Evolutionary conservation across 2,329 filamentous ascomycete species (phyloP).

Genomic region (Ophidiomyces ophidiicola): DNA sequence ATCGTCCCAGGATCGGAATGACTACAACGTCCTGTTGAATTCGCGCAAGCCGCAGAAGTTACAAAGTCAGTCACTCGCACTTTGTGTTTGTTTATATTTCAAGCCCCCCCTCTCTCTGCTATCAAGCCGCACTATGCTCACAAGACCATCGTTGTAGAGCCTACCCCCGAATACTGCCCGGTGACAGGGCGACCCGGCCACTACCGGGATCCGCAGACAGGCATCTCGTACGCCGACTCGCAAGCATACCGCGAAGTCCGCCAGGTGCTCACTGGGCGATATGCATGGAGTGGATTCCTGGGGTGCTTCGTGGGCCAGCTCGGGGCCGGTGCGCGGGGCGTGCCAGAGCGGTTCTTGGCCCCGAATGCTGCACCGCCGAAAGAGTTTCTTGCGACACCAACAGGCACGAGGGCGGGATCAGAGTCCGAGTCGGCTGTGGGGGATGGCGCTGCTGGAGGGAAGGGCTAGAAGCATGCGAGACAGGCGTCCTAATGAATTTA

Average conservation of each 20-base stretch:
- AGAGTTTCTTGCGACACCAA: conserved; percentile 6
- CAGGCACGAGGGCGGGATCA: background rate
- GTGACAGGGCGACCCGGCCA: conserved; percentile 72
- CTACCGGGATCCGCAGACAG: conserved; percentile 75
- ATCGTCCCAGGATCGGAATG: conserved; percentile 40
- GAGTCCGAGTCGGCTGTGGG: background rate
- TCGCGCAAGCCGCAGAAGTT: conserved; percentile 38
- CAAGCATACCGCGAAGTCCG: conserved; percentile 70
- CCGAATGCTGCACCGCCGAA: conserved; percentile 16
- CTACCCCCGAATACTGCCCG: conserved; percentile 50
- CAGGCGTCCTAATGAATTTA: too few species aligned
- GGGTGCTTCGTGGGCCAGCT: conserved; percentile 68
- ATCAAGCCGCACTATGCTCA: conserved; percentile 3
- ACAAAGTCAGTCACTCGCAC: conserved; percentile 32
- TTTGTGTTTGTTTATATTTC: background rate
- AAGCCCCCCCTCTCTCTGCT: conserved; percentile 6
- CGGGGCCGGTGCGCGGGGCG: conserved; percentile 53
- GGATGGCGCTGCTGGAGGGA: too few species aligned
- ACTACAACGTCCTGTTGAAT: conserved; percentile 46
- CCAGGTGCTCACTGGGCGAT: conserved; percentile 58
- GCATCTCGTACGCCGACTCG: conserved; percentile 65
- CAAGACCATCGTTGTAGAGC: conserved; percentile 24
- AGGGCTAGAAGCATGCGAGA: too few species aligned
- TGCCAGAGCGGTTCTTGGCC: conserved; percentile 60
- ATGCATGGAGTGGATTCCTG: conserved; percentile 68